Evolutionary conservation across 176 grass and related monocot species (phyloP).

Genomic region (Chloris gayana): DNA sequence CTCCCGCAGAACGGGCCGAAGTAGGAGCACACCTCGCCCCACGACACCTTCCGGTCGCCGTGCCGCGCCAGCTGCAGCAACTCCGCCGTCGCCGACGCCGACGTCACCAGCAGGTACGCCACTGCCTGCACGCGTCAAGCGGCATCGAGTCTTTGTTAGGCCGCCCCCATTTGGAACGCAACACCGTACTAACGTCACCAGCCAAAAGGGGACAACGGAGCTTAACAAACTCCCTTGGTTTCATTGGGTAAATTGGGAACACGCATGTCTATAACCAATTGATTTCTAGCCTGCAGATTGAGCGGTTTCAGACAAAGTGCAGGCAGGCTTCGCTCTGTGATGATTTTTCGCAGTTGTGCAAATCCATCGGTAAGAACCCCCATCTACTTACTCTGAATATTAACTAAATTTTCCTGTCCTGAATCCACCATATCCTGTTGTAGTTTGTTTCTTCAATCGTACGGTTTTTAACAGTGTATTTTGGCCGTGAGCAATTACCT

Average conservation of each 20-base stretch:
- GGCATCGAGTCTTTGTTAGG: background rate
- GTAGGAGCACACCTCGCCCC: slow-evolving; percentile 96
- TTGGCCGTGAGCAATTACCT: background rate
- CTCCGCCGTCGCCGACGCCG: slow-evolving; percentile 75
- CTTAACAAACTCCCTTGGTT: too few relatives aligned
- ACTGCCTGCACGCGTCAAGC: slow-evolving; percentile 47
- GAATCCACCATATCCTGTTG: background rate
- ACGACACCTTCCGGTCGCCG: slow-evolving; percentile 72
- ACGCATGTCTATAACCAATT: background rate
- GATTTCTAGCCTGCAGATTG: background rate
- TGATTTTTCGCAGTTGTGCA: background rate
- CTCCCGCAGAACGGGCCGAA: slow-evolving; percentile 78
- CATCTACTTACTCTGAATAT: too few relatives aligned
- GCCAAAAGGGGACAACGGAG: too few relatives aligned
- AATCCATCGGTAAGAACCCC: too few relatives aligned
- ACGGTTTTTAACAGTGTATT: too few relatives aligned
- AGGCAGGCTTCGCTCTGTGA: background rate
- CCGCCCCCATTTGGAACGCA: too few relatives aligned
- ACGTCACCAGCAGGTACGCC: slow-evolving; percentile 81
- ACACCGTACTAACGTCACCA: too few relatives aligned
- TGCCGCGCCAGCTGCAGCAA: slow-evolving; percentile 68
- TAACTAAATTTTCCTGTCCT: too few relatives aligned
- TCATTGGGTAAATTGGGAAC: too few relatives aligned
- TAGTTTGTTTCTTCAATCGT: too few relatives aligned
- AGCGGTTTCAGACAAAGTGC: background rate